Evolutionary conservation across 495 filamentous ascomycete genomes (phyloP), one percentile per base, ranked within the genome.

Genomic region (Tuber melanosporum): DNA sequence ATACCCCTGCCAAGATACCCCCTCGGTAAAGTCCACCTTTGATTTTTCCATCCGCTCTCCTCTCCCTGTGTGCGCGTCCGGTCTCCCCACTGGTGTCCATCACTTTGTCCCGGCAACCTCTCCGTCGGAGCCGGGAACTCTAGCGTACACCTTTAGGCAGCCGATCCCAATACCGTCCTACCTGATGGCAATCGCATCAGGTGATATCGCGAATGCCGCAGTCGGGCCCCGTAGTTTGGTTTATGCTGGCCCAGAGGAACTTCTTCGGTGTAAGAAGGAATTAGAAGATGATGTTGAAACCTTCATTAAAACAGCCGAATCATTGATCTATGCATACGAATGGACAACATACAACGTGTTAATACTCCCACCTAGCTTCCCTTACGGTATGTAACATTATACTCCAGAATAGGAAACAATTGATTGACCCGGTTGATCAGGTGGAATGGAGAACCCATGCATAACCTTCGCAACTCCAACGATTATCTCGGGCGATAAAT

Each of bases 311-410:
- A 91, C 91, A 12, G 93, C 94, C 12, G 95, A 98, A 87, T 87
- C 88, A 76, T 44, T 76, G 22, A 62, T 75, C 9, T 79, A 71
- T 46, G 73, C 76, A 15, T 98, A 98, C 82, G 89, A 89, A 57
- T 99, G 95, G 95, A 94, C 92, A 17, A 91, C 93, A 81, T 99
- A 98, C 86, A 99, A 98, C 80, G 93, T 96, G 26, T 85, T 99
- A 15, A 91, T 98, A 47, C 86, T 99, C 44, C 95, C 95, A 2
- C 91, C 93, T 3, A 94, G 92, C 26, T 80, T 80, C 62, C 78
- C 78, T 8, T 80, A 80, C 93, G 83, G 90, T 88, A 82, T 88
- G 87, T 84, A 70, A 66, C 83, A 78, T 26, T 12, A 5, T 45
- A 8, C 52, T 57, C 10, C 3, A 3, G 26, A 74, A 10, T 9